phyloP scores from a whole-genome alignment of 306 rosid genomes.

The Cicer judaicum region DNA sequence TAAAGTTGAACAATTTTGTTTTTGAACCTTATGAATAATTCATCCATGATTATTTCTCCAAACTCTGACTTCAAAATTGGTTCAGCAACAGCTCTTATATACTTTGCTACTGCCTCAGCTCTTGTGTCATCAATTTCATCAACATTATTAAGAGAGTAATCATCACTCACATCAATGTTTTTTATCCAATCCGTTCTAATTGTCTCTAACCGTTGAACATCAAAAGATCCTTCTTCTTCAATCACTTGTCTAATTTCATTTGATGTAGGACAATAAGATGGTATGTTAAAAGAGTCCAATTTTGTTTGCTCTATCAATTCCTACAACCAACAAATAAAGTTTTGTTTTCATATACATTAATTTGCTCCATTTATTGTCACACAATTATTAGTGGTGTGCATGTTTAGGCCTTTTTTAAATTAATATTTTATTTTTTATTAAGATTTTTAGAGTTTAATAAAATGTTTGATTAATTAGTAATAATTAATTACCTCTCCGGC shows the following conservation, averaged over 20 bases:
- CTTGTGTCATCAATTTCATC: slow-evolving; percentile 1
- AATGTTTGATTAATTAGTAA: no score
- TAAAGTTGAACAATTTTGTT: slow-evolving; percentile 19
- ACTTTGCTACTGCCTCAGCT: slow-evolving; percentile 34
- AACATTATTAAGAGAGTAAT: not conserved
- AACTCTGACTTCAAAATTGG: slow-evolving; percentile 51
- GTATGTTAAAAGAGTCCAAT: slow-evolving; percentile 49
- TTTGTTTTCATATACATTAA: no score
- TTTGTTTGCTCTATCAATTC: slow-evolving; percentile 51
- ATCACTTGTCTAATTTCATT: slow-evolving; percentile 46
- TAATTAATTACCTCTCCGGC: slow-evolving; percentile 47
- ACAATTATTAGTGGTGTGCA: no score
- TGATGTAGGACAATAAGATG: slow-evolving; percentile 43
- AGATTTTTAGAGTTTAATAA: no score
- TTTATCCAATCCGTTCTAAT: slow-evolving; percentile 21
- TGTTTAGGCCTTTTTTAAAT: no score
- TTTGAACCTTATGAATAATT: slow-evolving; percentile 46
- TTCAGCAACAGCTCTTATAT: slow-evolving; percentile 52
- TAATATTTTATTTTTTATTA: not conserved
- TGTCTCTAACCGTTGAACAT: slow-evolving; percentile 31
- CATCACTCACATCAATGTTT: not conserved
- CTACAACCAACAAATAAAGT: not conserved
- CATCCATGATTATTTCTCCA: slow-evolving; percentile 54
- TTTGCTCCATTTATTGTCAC: no score
- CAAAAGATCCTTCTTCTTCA: slow-evolving; percentile 57